These are phyloP conservation scores for Naganishia vaughanmartiniae DNA, from an alignment of 768 basidiomycete species.

Conservation along the genomic window DNA sequence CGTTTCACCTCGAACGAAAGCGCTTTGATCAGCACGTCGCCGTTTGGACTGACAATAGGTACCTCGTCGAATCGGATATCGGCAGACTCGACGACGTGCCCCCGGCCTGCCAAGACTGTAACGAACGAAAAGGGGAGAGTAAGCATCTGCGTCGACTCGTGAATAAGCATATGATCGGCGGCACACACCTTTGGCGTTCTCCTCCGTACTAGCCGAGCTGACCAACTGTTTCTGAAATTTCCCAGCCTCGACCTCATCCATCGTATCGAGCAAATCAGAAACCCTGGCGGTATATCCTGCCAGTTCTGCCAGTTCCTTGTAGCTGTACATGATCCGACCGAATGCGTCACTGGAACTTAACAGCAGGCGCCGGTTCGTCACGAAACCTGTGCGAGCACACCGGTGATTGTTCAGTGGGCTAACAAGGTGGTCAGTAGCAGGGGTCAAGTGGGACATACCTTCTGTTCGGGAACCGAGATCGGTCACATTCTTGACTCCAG, in stretches of 20 bases:
- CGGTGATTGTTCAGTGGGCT: no score
- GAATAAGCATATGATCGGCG: neutral
- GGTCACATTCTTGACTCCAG: constrained; percentile 60
- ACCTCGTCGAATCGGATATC: constrained; percentile 83
- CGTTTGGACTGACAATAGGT: constrained; percentile 93
- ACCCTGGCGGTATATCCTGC: constrained; percentile 95
- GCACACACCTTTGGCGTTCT: constrained; percentile 69
- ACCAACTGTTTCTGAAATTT: constrained; percentile 86
- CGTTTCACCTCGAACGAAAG: constrained; percentile 85
- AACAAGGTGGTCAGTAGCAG: neutral
- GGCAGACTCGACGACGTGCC: constrained; percentile 75
- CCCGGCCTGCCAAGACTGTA: constrained; percentile 73
- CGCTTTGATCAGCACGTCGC: constrained; percentile 79
- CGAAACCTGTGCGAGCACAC: constrained; percentile 64
- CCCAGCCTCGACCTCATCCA: constrained; percentile 77
- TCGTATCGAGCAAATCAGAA: constrained; percentile 79
- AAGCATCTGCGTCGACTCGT: neutral
- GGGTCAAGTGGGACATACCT: constrained; percentile 61
- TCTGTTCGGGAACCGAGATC: constrained; percentile 88
- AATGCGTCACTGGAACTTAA: constrained; percentile 87
- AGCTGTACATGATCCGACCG: constrained; percentile 93
- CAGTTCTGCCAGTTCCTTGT: constrained; percentile 92
- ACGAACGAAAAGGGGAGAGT: neutral
- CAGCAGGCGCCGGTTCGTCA: constrained; percentile 88
- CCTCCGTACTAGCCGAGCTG: constrained; percentile 67